phyloP scores from a whole-genome alignment of 2,329 filamentous ascomycete genomes.

The Aureobasidium sp. region DNA sequence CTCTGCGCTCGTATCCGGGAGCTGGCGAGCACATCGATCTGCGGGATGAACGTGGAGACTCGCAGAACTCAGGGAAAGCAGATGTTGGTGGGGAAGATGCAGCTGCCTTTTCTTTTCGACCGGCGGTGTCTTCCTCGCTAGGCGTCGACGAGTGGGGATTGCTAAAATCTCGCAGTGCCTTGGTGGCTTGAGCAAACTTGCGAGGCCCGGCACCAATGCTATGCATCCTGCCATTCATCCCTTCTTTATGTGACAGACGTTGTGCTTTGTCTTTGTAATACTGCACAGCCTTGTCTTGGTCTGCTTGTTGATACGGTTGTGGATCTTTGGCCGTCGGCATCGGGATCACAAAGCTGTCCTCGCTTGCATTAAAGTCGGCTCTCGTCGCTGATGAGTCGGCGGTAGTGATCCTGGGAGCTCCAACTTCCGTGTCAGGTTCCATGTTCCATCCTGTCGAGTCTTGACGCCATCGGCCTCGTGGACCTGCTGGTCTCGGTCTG shows the following conservation, averaged over 20 bases:
- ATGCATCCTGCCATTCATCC: slow-evolving; percentile 13
- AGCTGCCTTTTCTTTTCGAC: background rate
- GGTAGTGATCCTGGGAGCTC: slow-evolving; percentile 14
- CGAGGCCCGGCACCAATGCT: slow-evolving; percentile 16
- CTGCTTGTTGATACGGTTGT: slow-evolving; percentile 28
- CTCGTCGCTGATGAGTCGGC: slow-evolving; percentile 1
- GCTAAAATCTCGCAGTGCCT: slow-evolving; percentile 10
- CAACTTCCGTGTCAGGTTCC: slow-evolving; percentile 14
- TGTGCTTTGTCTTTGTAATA: slow-evolving; percentile 26
- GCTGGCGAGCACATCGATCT: slow-evolving; percentile 2
- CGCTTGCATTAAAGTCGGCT: slow-evolving; percentile 6
- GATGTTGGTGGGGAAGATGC: background rate
- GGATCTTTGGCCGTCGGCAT: slow-evolving; percentile 32
- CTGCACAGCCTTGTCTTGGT: slow-evolving; percentile 27
- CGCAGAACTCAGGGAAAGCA: background rate
- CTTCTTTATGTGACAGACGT: slow-evolving; percentile 22
- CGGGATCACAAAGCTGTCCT: slow-evolving; percentile 27
- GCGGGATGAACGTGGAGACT: background rate
- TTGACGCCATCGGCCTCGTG: slow-evolving; percentile 15
- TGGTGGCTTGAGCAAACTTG: slow-evolving; percentile 17
- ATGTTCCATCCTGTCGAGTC: slow-evolving; percentile 21
- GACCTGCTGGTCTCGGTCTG: background rate
- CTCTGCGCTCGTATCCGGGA: background rate
- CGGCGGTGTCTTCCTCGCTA: background rate
- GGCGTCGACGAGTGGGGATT: background rate